These are phyloP conservation scores for Hsuehochloa calcarea DNA, from an alignment of 176 grass and related monocot species.

Conservation along the genomic window DNA sequence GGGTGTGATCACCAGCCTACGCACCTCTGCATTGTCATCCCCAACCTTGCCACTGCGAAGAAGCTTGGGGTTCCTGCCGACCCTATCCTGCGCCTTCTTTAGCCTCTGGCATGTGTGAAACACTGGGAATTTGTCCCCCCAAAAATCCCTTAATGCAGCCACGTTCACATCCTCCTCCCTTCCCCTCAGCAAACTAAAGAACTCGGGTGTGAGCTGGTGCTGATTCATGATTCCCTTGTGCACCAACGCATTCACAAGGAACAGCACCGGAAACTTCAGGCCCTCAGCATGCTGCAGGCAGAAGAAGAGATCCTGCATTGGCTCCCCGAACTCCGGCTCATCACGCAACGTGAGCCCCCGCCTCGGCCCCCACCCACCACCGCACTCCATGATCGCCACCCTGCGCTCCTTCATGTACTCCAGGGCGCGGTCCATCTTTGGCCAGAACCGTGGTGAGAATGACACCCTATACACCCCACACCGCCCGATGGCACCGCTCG, in stretches of 20 bases:
- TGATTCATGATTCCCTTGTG: conserved; percentile 81
- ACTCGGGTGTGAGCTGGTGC: conserved; percentile 73
- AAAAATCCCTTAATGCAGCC: conserved; percentile 52
- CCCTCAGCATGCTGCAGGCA: conserved; percentile 51
- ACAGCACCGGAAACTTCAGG: conserved; percentile 61
- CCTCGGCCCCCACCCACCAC: conserved; percentile 5
- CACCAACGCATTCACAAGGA: conserved; percentile 70
- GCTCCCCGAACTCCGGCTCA: conserved; percentile 54
- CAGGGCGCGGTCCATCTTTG: conserved; percentile 51
- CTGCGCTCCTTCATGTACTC: conserved; percentile 51
- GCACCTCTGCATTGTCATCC: conserved; percentile 40
- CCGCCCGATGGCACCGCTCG: conserved; percentile 51
- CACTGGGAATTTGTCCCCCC: conserved; percentile 40
- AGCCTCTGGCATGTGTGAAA: conserved; percentile 40
- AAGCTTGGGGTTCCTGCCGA: conserved; percentile 36
- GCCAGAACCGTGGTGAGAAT: conserved; percentile 49
- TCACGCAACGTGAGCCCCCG: conserved; percentile 27
- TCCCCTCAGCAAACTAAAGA: conserved; percentile 52
- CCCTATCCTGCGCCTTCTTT: conserved; percentile 35
- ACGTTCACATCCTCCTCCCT: conserved; percentile 44
- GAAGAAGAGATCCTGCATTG: conserved; percentile 54
- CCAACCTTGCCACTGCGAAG: conserved; percentile 21
- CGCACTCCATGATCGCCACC: conserved; percentile 25
- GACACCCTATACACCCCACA: conserved; percentile 60
- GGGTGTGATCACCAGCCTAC: conserved; percentile 78